These are phyloP conservation scores for Euphorbia celastroides DNA, from an alignment of 441 rosid genomes.

Conservation along the genomic window DNA sequence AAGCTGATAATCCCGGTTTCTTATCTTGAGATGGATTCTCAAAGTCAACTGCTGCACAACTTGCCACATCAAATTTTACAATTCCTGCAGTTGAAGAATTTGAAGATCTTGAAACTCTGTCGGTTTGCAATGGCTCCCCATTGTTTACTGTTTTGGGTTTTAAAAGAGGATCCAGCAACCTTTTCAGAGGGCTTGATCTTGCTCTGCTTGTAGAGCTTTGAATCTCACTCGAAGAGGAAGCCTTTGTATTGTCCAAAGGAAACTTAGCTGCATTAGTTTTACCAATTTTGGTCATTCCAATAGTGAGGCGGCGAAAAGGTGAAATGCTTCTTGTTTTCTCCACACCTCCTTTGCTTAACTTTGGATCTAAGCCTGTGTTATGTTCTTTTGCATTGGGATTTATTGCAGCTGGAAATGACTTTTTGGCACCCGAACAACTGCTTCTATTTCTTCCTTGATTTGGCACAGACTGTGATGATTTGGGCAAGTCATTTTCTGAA, in stretches of 20 bases:
- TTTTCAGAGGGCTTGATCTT: constrained; percentile 89
- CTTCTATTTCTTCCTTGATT: constrained; percentile 35
- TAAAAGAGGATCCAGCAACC: constrained; percentile 69
- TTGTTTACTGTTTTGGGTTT: constrained; percentile 49
- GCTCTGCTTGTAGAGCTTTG: constrained; percentile 45
- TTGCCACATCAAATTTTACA: constrained; percentile 29
- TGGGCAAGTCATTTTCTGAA: constrained; percentile 28
- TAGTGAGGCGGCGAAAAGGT: constrained; percentile 73
- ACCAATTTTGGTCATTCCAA: constrained; percentile 52
- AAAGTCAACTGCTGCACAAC: constrained; percentile 32
- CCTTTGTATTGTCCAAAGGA: constrained; percentile 31
- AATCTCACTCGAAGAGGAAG: constrained; percentile 36
- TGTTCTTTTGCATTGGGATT: constrained; percentile 30
- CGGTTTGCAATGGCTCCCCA: constrained; percentile 30
- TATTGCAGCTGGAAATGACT: constrained; percentile 16
- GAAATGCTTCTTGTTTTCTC: constrained; percentile 82
- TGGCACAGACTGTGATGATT: constrained; percentile 37
- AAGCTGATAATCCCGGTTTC: constrained; percentile 36
- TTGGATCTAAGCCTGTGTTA: constrained; percentile 32
- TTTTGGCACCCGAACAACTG: constrained; percentile 36
- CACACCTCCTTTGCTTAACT: constrained; percentile 29
- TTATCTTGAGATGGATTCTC: constrained; percentile 37
- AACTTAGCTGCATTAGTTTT: constrained; percentile 45
- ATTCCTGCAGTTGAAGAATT: constrained; percentile 38
- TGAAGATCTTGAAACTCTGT: constrained; percentile 30